phyloP scores from a whole-genome alignment of 148 eudicot genomes.

The Suaeda aralocaspica region DNA sequence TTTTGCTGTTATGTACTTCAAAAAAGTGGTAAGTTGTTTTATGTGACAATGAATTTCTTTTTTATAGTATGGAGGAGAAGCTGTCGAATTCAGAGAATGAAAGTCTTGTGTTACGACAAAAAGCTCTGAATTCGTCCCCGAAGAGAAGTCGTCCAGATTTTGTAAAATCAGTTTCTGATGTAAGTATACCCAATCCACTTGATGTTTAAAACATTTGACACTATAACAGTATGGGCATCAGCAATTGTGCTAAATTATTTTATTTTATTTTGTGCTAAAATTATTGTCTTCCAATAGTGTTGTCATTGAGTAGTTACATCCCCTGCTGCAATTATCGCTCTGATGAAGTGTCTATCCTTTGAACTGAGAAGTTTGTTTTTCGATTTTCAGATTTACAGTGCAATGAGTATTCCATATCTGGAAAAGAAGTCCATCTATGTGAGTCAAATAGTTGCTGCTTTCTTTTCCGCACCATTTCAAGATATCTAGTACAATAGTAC shows the following conservation, averaged over 20 bases:
- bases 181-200: constrained; percentile 29
- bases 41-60: neutral
- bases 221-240: no score
- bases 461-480: neutral
- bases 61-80: constrained; percentile 77
- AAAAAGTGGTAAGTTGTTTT: neutral
- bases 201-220: no score
- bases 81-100: constrained; percentile 72
- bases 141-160: constrained; percentile 56
- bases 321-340: neutral
- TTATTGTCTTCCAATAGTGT: no score
- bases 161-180: constrained; percentile 64
- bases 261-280: no score
- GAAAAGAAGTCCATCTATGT: constrained; percentile 68
- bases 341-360: neutral
- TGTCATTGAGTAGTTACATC: no score
- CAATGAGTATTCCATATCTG: constrained; percentile 48
- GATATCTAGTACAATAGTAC: neutral
- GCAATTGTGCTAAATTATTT: no score
- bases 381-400: constrained; percentile 56
- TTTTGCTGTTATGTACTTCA: neutral
- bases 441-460: constrained; percentile 29
- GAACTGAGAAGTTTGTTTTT: neutral
- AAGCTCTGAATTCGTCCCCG: constrained; percentile 60
- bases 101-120: constrained; percentile 86